Base-by-base conservation (phyloP, 2,329 filamentous ascomycete genomes). In the Claviceps quebecensis region DNA sequence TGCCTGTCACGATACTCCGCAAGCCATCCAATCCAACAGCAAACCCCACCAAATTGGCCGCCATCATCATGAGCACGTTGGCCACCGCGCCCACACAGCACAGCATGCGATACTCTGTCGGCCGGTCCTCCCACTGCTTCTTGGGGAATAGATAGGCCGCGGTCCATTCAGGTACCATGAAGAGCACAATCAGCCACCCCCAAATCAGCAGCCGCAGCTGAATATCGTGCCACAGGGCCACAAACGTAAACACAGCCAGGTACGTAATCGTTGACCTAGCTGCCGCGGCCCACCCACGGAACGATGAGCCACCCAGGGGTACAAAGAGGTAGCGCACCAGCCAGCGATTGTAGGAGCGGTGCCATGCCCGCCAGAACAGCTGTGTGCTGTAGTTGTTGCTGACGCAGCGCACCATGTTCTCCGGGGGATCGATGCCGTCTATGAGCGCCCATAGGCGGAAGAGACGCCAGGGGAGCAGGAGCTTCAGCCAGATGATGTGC, bases 351-450 rank as follows among this genome's bases (percentile, higher is more conserved):
- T 87, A 97, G 56, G 82, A 88, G 49, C 90, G 83, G 69, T 98
- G 93, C 94, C 94, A 98, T 36, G 82, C 83, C 55, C 93, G 86
- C 93, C 93, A 98, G 71, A 98, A 98, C 19, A 84, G 83, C 41
- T 90, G 76, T 0, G 88, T 85, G 56, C 85, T 90, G 72, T 90
- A 96, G 67, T 97, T 97, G 72, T 98, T 82, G 62, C 83, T 90
- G 69, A 96, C 88, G 68, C 94, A 98, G 58, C 93, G 86, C 51
- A 96, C 80, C 88, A 98, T 96, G 70, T 98, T 98, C 70, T 98
- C 93, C 0, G 93, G 91, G 0, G 93, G 88, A 63, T 98, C 93
- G 58, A 98, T 81, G 55, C 87, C 87, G 65, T 98, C 93, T 16
- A 90, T 64, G 4, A 98, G 77, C 0, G 87, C 77, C 93, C 93